Evolutionary conservation across 768 basidiomycete species (phyloP).

Genomic region (Amanita inopinata): DNA sequence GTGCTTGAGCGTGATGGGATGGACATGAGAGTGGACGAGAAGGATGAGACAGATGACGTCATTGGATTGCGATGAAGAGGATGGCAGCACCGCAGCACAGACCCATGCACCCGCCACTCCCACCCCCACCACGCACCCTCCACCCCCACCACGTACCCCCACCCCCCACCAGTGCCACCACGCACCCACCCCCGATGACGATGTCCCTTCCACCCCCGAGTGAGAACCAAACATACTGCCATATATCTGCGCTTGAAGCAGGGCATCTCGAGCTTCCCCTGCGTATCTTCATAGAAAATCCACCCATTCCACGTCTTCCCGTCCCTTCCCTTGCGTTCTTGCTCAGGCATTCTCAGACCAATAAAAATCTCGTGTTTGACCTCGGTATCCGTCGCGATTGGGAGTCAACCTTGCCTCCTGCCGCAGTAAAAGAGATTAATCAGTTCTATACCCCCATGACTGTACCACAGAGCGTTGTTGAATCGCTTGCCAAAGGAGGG

Average conservation of each 20-base stretch:
- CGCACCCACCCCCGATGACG: too few relatives aligned
- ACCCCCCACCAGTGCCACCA: too few relatives aligned
- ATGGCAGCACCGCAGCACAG: too few relatives aligned
- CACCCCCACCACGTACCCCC: too few relatives aligned
- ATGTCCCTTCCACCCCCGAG: constrained; percentile 28
- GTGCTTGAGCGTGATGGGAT: neutral
- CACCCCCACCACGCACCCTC: too few relatives aligned
- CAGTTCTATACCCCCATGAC: constrained; percentile 15
- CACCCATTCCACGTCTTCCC: neutral
- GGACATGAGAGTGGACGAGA: neutral
- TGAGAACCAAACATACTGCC: constrained; percentile 37
- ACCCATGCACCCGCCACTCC: too few relatives aligned
- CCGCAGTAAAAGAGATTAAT: constrained; percentile 19
- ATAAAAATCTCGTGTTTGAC: constrained; percentile 39
- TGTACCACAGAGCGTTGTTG: constrained; percentile 30
- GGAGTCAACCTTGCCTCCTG: constrained; percentile 31
- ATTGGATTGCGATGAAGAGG: neutral
- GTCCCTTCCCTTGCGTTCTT: constrained; percentile 45
- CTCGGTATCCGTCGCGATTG: constrained; percentile 43
- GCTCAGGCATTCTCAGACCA: constrained; percentile 34
- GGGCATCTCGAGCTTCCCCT: constrained; percentile 33
- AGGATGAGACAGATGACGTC: neutral
- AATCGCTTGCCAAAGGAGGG: constrained; percentile 43
- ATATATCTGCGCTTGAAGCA: constrained; percentile 47
- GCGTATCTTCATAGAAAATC: constrained; percentile 21